Percentiles rank a stretch among this genome's conserved stretches.
phyloP scores from a whole-genome alignment of 2,329 filamentous ascomycete genomes.

The Fusarium odoratissimum region DNA sequence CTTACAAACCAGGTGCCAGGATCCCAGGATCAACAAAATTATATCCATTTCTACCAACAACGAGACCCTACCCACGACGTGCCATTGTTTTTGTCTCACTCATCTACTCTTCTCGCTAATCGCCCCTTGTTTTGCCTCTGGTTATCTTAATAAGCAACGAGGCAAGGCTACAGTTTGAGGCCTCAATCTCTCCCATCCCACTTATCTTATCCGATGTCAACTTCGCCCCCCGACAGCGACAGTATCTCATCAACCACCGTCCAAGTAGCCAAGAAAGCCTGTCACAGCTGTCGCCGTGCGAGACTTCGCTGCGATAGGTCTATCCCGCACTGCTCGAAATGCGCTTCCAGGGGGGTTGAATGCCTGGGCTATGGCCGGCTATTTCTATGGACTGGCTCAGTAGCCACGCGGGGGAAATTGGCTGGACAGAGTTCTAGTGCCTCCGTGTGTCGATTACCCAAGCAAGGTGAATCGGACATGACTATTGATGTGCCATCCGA shows the following conservation, averaged over 20 bases:
- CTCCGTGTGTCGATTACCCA: constrained; percentile 37
- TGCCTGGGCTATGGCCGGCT: constrained; percentile 66
- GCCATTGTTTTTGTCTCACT: not conserved
- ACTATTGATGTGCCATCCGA: constrained; percentile 3
- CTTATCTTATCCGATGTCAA: constrained; percentile 32
- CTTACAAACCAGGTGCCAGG: constrained; percentile 35
- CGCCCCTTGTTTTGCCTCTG: not conserved
- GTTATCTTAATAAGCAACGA: constrained; percentile 34
- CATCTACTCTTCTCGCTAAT: not conserved
- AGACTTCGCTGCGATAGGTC: constrained; percentile 64
- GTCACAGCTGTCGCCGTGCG: constrained; percentile 65
- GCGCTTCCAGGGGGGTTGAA: constrained; percentile 58
- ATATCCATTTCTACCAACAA: constrained; percentile 14
- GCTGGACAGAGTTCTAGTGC: constrained; percentile 52
- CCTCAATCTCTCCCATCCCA: constrained; percentile 8
- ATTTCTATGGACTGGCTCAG: constrained; percentile 62
- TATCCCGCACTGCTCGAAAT: constrained; percentile 63
- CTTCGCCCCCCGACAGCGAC: constrained; percentile 35
- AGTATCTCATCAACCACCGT: constrained; percentile 15
- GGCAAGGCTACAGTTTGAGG: constrained; percentile 6
- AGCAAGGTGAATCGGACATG: constrained; percentile 17
- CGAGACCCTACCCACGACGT: constrained; percentile 1
- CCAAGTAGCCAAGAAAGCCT: constrained; percentile 49
- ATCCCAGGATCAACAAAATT: constrained; percentile 23
- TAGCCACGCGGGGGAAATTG: constrained; percentile 56